These are phyloP conservation scores for Priceomyces melissophilus DNA, from an alignment of 805 yeast genomes.

Conservation along the genomic window DNA sequence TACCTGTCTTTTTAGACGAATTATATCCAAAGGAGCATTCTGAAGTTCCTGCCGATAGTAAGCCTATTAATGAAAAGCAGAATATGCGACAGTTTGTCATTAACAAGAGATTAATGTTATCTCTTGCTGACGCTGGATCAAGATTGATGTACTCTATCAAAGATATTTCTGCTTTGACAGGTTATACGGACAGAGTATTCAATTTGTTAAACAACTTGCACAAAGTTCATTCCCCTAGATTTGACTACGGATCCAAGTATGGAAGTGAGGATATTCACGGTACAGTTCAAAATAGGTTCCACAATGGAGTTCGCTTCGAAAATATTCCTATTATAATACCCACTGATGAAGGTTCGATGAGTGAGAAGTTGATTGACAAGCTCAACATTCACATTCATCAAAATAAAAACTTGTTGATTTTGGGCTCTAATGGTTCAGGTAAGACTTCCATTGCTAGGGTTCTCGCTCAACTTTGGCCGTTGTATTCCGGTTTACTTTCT, in stretches of 20 bases:
- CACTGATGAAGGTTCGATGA: constrained; percentile 54
- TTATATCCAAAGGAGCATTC: constrained; percentile 25
- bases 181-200: constrained; percentile 85
- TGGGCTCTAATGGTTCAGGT: constrained; percentile 89
- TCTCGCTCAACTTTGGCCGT: constrained; percentile 89
- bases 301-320: constrained; percentile 74
- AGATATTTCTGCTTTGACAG: constrained; percentile 86
- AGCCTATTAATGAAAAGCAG: constrained; percentile 40
- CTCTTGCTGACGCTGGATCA: constrained; percentile 93
- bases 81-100: constrained; percentile 87
- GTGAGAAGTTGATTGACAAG: constrained; percentile 54
- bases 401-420: constrained; percentile 69
- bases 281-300: constrained; percentile 71
- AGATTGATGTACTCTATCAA: constrained; percentile 92
- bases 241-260: constrained; percentile 46
- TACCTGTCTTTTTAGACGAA: constrained; percentile 75
- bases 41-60: constrained; percentile 1
- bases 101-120: constrained; percentile 84
- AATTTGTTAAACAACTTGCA: constrained; percentile 72
- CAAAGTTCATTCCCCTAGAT: constrained; percentile 67
- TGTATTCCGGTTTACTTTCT: constrained; percentile 76
- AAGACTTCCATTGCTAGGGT: constrained; percentile 83
- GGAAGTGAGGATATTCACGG: constrained; percentile 62
- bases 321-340: constrained; percentile 82
- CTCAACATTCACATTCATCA: constrained; percentile 57